A percentile compares a stretch with the other conserved stretches of the same genome.
Conservation (phyloP, 441 rosid genomes). For the Dalechampia spathulata region DNA sequence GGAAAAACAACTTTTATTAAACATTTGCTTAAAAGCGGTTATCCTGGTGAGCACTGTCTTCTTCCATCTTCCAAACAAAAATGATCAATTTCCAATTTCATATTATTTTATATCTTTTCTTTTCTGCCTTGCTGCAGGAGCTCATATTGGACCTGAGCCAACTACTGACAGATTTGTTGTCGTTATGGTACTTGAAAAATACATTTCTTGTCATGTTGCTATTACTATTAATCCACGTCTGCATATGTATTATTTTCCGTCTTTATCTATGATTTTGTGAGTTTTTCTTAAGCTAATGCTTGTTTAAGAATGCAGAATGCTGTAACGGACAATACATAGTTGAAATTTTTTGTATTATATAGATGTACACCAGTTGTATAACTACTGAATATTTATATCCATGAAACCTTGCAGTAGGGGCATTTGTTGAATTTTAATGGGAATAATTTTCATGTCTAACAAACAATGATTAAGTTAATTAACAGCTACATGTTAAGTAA, state of each 20-base stretch:
- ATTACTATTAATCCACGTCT: neutral
- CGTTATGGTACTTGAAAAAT: constrained; percentile 58
- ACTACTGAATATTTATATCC: neutral
- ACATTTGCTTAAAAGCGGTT: constrained; percentile 74
- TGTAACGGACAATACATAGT: neutral
- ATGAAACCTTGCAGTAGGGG: neutral
- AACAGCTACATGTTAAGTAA: no score
- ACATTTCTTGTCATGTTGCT: neutral
- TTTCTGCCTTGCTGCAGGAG: constrained; percentile 46
- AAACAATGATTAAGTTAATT: no score
- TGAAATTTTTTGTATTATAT: neutral
- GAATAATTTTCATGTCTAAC: neutral
- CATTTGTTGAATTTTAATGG: neutral
- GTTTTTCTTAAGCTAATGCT: neutral
- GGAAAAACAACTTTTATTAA: constrained; percentile 97
- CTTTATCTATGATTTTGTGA: neutral
- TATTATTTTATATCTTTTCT: constrained; percentile 4
- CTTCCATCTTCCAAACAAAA: neutral
- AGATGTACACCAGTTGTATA: neutral
- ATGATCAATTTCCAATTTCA: neutral
- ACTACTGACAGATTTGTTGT: constrained; percentile 98
- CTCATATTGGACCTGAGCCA: constrained; percentile 97
- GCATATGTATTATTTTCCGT: neutral
- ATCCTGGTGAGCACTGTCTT: constrained; percentile 57
- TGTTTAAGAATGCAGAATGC: neutral